phyloP scores from a whole-genome alignment of 1,139 yeast genomes.

The Taphrina confusa region DNA sequence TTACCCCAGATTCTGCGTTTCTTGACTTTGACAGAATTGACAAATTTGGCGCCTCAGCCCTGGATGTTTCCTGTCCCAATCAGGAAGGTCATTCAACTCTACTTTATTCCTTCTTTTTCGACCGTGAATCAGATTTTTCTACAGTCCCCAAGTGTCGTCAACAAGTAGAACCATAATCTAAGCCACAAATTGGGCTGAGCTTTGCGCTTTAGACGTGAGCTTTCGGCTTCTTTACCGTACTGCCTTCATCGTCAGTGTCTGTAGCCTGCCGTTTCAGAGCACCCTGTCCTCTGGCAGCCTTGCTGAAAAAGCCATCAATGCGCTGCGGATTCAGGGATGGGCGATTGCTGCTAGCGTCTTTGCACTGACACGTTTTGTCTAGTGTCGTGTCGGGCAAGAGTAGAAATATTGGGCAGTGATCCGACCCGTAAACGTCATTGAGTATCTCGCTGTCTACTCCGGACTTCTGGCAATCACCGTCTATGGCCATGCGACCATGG shows the following conservation, averaged over 20 bases:
- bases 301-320: constrained; percentile 30
- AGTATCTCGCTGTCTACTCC: constrained; percentile 16
- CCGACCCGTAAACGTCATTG: constrained; percentile 31
- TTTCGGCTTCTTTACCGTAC: background rate
- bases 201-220: too few species aligned
- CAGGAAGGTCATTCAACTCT: background rate
- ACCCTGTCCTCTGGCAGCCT: constrained; percentile 27
- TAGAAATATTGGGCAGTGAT: constrained; percentile 30
- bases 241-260: constrained; percentile 24
- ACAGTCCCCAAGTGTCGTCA: too few species aligned
- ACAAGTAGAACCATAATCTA: too few species aligned
- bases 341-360: constrained; percentile 33
- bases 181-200: too few species aligned
- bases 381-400: constrained; percentile 8
- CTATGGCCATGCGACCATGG: background rate
- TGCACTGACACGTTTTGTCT: background rate
- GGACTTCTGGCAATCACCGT: background rate
- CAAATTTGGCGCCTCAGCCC: background rate
- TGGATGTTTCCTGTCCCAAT: background rate
- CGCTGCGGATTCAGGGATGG: constrained; percentile 23
- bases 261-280: constrained; percentile 16
- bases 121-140: too few species aligned
- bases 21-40: background rate
- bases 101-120: too few species aligned
- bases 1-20: background rate